Evolutionary conservation across 2,329 filamentous ascomycete genomes (phyloP).

Genomic region (Beauveria bassiana): DNA sequence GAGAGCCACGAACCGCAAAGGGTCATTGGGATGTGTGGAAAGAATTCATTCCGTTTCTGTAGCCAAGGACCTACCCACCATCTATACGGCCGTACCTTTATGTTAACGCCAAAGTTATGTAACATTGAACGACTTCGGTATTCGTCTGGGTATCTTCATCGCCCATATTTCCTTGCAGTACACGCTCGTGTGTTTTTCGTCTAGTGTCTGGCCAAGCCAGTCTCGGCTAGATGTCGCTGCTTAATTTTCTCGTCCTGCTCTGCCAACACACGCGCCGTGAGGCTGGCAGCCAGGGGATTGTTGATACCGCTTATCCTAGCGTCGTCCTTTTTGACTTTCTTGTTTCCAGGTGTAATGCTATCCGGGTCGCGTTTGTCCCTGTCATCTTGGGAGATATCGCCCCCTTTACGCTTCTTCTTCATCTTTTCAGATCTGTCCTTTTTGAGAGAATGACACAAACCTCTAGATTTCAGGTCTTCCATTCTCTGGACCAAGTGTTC

Average conservation of each 20-base stretch:
- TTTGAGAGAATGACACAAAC: constrained; percentile 80
- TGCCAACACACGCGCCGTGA: constrained; percentile 79
- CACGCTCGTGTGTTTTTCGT: background rate
- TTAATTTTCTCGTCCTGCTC: constrained; percentile 83
- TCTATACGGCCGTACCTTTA: background rate
- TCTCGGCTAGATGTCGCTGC: constrained; percentile 54
- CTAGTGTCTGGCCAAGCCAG: constrained; percentile 13
- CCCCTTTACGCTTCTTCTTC: constrained; percentile 63
- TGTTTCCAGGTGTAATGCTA: constrained; percentile 42
- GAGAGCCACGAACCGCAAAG: constrained; percentile 17
- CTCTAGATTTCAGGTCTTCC: constrained; percentile 60
- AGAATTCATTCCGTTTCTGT: constrained; percentile 18
- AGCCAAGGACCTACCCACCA: background rate
- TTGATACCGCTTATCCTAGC: constrained; percentile 61
- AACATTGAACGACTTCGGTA: background rate
- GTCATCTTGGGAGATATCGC: constrained; percentile 19
- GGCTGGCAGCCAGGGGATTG: constrained; percentile 73
- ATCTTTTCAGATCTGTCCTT: constrained; percentile 54
- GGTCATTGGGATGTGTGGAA: constrained; percentile 22
- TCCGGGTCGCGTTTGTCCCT: constrained; percentile 14
- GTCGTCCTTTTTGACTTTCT: constrained; percentile 24
- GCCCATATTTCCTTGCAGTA: background rate
- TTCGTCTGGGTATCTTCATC: background rate
- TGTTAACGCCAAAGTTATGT: background rate
- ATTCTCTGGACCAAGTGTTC: constrained; percentile 57